Conservation (phyloP, 2,329 filamentous ascomycete genomes). For the Sporothrix sp. region DNA sequence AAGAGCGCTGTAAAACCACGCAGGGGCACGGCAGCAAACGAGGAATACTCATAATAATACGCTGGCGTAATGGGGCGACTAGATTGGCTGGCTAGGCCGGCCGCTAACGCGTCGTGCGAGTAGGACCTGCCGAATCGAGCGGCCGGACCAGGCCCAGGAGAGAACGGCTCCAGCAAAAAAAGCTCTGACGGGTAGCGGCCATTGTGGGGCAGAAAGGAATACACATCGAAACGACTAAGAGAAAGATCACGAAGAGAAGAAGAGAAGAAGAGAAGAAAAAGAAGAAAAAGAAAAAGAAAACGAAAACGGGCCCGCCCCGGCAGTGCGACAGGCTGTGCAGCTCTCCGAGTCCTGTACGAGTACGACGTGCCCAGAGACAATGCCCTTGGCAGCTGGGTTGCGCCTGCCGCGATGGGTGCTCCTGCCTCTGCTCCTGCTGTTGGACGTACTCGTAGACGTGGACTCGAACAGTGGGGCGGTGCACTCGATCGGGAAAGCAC, state of each 20-base stretch:
- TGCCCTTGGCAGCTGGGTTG: too few relatives aligned
- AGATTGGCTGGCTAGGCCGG: not conserved
- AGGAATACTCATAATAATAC: not conserved
- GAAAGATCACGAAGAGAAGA: not conserved
- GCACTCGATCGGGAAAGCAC: too few relatives aligned
- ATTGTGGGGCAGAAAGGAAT: conserved; percentile 1
- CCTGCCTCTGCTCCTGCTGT: too few relatives aligned
- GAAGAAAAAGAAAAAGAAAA: not conserved
- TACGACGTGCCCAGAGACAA: too few relatives aligned
- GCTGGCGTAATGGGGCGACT: not conserved
- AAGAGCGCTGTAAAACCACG: not conserved
- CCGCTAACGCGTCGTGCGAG: conserved; percentile 1
- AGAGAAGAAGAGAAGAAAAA: not conserved
- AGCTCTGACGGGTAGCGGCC: conserved; percentile 1
- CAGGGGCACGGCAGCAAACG: not conserved
- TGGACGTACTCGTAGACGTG: too few relatives aligned
- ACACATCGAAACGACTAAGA: conserved; percentile 10
- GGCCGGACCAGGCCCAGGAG: not conserved
- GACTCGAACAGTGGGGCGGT: too few relatives aligned
- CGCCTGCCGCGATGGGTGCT: too few relatives aligned
- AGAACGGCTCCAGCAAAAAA: conserved; percentile 1
- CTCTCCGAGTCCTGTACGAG: too few relatives aligned
- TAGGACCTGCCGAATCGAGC: conserved; percentile 14
- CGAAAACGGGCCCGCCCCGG: not conserved
- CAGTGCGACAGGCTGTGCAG: too few relatives aligned